Conservation (phyloP, 2,329 filamentous ascomycete genomes). For the Cordyceps pruinosa region DNA sequence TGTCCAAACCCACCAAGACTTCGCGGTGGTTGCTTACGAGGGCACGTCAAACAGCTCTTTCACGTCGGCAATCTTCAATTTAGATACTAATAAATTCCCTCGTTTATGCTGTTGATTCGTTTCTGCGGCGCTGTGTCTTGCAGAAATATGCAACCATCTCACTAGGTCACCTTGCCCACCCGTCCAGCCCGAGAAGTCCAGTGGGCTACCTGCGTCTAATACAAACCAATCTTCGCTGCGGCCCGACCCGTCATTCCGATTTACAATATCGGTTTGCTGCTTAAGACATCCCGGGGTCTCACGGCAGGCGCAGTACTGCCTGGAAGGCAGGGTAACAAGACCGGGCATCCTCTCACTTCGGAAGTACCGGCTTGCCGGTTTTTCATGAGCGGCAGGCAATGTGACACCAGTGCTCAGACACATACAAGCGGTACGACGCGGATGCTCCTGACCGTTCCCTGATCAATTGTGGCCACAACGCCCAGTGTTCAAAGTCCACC, state of each 20-base stretch:
- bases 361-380: slow-evolving; percentile 40
- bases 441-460: slow-evolving; percentile 27
- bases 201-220: too few relatives aligned
- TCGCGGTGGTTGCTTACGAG: too few relatives aligned
- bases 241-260: slow-evolving; percentile 37
- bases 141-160: background rate
- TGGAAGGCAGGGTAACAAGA: slow-evolving; percentile 26
- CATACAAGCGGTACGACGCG: background rate
- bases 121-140: background rate
- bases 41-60: too few relatives aligned
- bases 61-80: background rate
- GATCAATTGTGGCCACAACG: slow-evolving; percentile 37
- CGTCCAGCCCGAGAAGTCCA: too few relatives aligned
- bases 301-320: slow-evolving; percentile 27
- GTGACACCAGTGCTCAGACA: background rate
- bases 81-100: background rate
- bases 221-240: slow-evolving; percentile 28
- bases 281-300: slow-evolving; percentile 20
- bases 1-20: too few relatives aligned
- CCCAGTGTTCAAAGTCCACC: slow-evolving; percentile 32
- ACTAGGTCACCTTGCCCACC: background rate
- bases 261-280: slow-evolving; percentile 41
- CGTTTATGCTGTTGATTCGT: background rate
- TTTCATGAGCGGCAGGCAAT: background rate
- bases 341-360: slow-evolving; percentile 33